Percentiles rank a stretch among this genome's conserved stretches.
Evolutionary conservation across 2,329 filamentous ascomycete genomes (phyloP).

Genomic region (Stagonosporopsis chrysanthemi): DNA sequence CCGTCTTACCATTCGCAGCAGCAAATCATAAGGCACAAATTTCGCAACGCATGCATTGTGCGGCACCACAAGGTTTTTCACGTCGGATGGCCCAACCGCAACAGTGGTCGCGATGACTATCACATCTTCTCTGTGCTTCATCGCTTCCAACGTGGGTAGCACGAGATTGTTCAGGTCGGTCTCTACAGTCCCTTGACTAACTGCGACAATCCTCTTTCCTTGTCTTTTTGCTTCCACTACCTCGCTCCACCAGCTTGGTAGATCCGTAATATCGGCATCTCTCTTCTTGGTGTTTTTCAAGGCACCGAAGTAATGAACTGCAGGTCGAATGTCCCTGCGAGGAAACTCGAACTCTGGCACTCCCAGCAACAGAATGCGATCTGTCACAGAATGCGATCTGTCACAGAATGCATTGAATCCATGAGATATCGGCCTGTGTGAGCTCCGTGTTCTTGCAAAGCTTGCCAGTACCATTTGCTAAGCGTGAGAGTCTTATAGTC

Average conservation of each 20-base stretch:
- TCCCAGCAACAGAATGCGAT: background rate
- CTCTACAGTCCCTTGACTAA: background rate
- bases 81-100: too few species aligned
- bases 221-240: background rate
- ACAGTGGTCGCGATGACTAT: constrained; percentile 1
- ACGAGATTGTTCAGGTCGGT: background rate
- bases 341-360: constrained; percentile 5
- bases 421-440: background rate
- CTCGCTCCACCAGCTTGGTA: constrained; percentile 1
- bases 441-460: too few species aligned
- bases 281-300: too few species aligned
- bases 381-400: background rate
- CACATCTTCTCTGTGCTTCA: background rate
- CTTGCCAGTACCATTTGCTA: too few species aligned
- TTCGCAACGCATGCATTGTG: constrained; percentile 3
- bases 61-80: background rate
- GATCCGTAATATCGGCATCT: too few species aligned
- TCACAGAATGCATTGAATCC: background rate
- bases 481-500: too few species aligned
- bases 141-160: background rate
- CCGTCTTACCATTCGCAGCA: background rate
- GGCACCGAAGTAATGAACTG: too few species aligned
- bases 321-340: background rate
- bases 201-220: constrained; percentile 5
- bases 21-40: constrained; percentile 1